These are phyloP conservation scores for Trametes cinnabarina DNA, from an alignment of 768 basidiomycete species.

Conservation along the genomic window DNA sequence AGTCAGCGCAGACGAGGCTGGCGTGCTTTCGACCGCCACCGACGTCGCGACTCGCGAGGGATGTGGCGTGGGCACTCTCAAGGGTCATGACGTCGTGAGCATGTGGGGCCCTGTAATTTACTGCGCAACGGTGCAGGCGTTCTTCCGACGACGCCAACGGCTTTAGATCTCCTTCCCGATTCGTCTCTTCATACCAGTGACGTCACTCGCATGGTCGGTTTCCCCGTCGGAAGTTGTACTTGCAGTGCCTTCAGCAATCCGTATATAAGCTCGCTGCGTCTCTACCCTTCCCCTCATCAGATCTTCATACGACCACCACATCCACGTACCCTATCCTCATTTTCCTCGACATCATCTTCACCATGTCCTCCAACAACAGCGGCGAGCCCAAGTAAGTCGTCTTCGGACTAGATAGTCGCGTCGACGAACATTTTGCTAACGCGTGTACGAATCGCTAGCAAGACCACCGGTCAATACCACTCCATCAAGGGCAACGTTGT, in stretches of 20 bases:
- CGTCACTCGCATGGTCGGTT: not conserved
- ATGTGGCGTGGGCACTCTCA: not conserved
- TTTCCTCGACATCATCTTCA: not conserved
- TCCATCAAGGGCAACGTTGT: constrained; percentile 39
- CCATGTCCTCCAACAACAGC: constrained; percentile 11
- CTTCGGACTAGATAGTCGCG: too few species aligned
- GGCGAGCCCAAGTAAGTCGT: constrained; percentile 12
- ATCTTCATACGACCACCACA: not conserved
- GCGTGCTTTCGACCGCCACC: not conserved
- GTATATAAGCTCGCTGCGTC: not conserved
- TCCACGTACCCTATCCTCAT: not conserved
- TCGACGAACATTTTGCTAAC: not conserved
- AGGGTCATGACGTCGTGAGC: not conserved
- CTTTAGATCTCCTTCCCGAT: constrained; percentile 2
- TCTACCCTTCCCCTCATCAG: not conserved
- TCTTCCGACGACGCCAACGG: constrained; percentile 1
- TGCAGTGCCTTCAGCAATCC: not conserved
- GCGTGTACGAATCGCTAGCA: constrained; percentile 23
- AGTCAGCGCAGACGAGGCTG: not conserved
- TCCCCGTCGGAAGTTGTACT: not conserved
- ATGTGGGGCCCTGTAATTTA: not conserved
- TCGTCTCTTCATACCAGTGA: not conserved
- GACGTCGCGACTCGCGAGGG: not conserved
- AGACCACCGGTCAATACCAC: constrained; percentile 40
- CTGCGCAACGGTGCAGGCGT: not conserved